Conservation (phyloP, 768 basidiomycete genomes). For the Tylopilus subfusipes region DNA sequence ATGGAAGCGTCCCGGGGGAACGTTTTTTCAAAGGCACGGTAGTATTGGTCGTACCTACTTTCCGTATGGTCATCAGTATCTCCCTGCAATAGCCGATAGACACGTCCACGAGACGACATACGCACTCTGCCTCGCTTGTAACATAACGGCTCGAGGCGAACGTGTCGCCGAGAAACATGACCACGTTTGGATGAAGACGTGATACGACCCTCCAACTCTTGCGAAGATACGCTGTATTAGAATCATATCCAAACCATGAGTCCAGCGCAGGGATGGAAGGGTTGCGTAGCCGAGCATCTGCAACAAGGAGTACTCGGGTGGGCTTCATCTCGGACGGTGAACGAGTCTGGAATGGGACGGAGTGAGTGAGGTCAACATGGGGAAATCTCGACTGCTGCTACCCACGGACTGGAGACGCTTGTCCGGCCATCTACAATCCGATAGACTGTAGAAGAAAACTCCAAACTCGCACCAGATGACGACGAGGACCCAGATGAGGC, state of each 20-base stretch:
- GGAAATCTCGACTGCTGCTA: constrained; percentile 2
- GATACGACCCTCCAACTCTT: constrained; percentile 68
- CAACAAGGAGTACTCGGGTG: constrained; percentile 61
- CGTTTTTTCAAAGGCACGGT: constrained; percentile 56
- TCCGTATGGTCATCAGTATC: constrained; percentile 4
- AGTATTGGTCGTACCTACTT: constrained; percentile 59
- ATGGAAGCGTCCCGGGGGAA: constrained; percentile 45
- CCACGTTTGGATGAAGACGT: constrained; percentile 53
- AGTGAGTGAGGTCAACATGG: constrained; percentile 1
- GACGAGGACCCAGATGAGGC: constrained; percentile 50
- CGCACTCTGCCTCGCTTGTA: constrained; percentile 51
- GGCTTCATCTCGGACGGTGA: constrained; percentile 22
- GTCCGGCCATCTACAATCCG: constrained; percentile 59
- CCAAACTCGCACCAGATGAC: constrained; percentile 68
- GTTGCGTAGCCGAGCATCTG: constrained; percentile 62
- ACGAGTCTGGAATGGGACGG: constrained; percentile 9
- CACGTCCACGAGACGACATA: constrained; percentile 33
- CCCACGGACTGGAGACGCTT: constrained; percentile 26
- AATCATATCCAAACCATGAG: constrained; percentile 44
- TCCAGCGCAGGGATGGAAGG: constrained; percentile 29
- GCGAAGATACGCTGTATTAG: constrained; percentile 55
- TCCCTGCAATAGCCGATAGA: background rate
- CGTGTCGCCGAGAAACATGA: constrained; percentile 80
- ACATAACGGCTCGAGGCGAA: constrained; percentile 60
- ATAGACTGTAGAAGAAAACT: constrained; percentile 55